A percentile compares a stretch with the other conserved stretches of the same genome.
Conservation (phyloP, 2,329 filamentous ascomycete species). For the Fusarium solani-melongenae region DNA sequence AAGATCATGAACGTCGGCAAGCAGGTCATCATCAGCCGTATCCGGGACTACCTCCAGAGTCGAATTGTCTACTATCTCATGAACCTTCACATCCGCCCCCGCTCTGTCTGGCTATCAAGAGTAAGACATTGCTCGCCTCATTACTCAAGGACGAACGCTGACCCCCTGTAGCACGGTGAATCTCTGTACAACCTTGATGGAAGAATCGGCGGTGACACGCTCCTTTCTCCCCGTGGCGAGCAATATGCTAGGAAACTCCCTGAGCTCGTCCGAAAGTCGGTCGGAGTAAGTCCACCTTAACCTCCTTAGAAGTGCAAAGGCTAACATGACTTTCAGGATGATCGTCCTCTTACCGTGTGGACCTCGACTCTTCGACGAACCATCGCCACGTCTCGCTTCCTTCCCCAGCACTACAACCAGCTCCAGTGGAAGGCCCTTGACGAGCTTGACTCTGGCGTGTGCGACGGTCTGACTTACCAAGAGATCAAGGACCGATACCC, state of each 20-base stretch:
- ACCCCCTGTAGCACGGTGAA: slow-evolving; percentile 80
- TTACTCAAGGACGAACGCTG: background rate
- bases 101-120: slow-evolving; percentile 95
- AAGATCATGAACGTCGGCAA: slow-evolving; percentile 97
- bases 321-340: slow-evolving; percentile 56
- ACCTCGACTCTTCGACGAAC: slow-evolving; percentile 79
- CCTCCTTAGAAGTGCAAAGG: background rate
- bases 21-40: slow-evolving; percentile 97
- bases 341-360: slow-evolving; percentile 71
- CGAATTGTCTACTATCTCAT: slow-evolving; percentile 98
- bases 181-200: slow-evolving; percentile 91
- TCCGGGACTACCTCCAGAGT: slow-evolving; percentile 96
- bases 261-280: slow-evolving; percentile 84
- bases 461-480: slow-evolving; percentile 95
- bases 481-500: slow-evolving; percentile 93
- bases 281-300: slow-evolving; percentile 71
- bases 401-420: slow-evolving; percentile 87
- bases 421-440: slow-evolving; percentile 99
- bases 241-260: slow-evolving; percentile 88
- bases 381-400: slow-evolving; percentile 88
- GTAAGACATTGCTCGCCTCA: slow-evolving; percentile 62
- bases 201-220: slow-evolving; percentile 91
- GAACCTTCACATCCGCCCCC: slow-evolving; percentile 96
- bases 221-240: slow-evolving; percentile 86
- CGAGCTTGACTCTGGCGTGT: slow-evolving; percentile 95